phyloP scores from a whole-genome alignment of 495 filamentous ascomycete species.

The Jackrogersella minutella region DNA sequence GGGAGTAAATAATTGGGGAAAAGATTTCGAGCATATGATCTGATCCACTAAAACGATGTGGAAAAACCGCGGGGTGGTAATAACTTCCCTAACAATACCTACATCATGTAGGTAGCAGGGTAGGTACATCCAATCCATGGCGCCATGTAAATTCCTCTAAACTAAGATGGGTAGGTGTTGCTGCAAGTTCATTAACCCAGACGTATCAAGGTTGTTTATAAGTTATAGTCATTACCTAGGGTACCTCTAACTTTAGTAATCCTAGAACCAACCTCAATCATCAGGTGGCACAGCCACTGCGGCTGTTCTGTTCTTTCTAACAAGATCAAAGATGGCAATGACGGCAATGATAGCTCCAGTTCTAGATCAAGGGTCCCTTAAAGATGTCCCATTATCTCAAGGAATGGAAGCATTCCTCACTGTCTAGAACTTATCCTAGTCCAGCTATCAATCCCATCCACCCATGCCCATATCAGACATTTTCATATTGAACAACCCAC shows the following conservation, averaged over 20 bases:
- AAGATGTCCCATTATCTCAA: too few species aligned
- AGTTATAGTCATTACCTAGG: too few species aligned
- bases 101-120: slow-evolving; percentile 4
- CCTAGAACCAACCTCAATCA: slow-evolving; percentile 1
- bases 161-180: too few species aligned
- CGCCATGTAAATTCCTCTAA: too few species aligned
- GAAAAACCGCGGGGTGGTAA: slow-evolving; percentile 35
- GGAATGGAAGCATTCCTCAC: slow-evolving; percentile 26
- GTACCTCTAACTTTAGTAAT: slow-evolving; percentile 21
- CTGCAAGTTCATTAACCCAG: too few species aligned
- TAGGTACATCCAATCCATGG: too few species aligned
- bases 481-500: background rate
- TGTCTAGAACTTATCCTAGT: background rate
- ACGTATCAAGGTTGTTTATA: too few species aligned
- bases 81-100: background rate
- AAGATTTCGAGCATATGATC: slow-evolving; percentile 4
- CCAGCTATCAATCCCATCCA: background rate
- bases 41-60: slow-evolving; percentile 23
- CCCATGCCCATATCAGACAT: background rate
- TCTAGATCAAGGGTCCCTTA: too few species aligned
- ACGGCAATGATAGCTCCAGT: too few species aligned
- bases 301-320: slow-evolving; percentile 3
- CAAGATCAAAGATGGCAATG: background rate
- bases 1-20: too few species aligned
- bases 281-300: slow-evolving; percentile 19